Conservation (phyloP, 1,139 yeast species). For the Debaryomyces subglobosus region DNA sequence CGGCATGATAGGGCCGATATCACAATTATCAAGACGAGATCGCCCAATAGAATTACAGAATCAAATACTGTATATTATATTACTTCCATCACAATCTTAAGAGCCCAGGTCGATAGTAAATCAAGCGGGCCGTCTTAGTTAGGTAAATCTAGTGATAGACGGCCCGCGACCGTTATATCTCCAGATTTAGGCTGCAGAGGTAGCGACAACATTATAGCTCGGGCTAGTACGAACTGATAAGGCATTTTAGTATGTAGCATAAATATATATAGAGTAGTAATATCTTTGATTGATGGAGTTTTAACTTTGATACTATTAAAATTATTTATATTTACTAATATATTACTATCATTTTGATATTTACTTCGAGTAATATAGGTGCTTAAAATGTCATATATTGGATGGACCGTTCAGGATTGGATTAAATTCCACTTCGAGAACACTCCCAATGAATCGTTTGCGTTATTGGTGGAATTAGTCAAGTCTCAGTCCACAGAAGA, state of each 20-base stretch:
- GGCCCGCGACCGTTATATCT: conserved; percentile 5
- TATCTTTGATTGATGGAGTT: not conserved
- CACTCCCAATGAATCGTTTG: conserved; percentile 65
- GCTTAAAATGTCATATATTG: conserved; percentile 20
- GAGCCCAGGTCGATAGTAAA: not conserved
- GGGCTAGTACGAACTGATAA: not conserved
- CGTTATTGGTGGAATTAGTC: conserved; percentile 51
- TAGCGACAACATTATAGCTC: not conserved
- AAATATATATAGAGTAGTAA: not conserved
- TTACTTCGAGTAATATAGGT: not conserved
- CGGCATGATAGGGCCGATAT: not conserved
- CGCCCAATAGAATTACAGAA: conserved; percentile 5
- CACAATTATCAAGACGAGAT: not conserved
- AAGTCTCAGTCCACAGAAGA: conserved; percentile 53
- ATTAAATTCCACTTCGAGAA: conserved; percentile 61
- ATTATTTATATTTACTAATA: not conserved
- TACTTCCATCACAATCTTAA: not conserved
- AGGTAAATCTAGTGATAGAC: conserved; percentile 7
- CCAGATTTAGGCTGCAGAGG: not conserved
- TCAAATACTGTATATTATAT: not conserved
- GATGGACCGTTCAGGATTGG: conserved; percentile 65
- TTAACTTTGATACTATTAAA: not conserved
- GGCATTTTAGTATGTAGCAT: not conserved
- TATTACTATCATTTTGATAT: not conserved
- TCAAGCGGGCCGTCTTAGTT: conserved; percentile 8